phyloP scores from a whole-genome alignment of 2,329 filamentous ascomycete genomes.

The Neurospora crassa region DNA sequence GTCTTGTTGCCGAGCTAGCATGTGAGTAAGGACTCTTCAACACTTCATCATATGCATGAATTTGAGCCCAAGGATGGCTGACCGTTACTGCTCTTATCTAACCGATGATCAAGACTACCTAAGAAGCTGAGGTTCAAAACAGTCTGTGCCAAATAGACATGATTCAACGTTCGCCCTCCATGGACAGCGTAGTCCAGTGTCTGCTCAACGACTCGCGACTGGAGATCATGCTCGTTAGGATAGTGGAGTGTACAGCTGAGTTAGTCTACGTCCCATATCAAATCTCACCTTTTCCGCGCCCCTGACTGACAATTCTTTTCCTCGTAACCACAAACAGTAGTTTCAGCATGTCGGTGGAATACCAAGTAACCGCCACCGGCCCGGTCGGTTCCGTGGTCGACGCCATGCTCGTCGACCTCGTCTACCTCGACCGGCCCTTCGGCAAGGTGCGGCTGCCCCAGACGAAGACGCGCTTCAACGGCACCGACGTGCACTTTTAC shows the following conservation, averaged over 20 bases:
- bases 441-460: slow-evolving; percentile 23
- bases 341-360: slow-evolving; percentile 22
- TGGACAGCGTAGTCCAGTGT: slow-evolving; percentile 22
- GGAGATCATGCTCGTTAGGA: slow-evolving; percentile 22
- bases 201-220: slow-evolving; percentile 21
- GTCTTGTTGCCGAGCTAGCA: neutral
- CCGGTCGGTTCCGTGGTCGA: slow-evolving; percentile 22
- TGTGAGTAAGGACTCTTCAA: neutral
- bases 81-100: neutral
- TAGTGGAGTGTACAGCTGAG: slow-evolving; percentile 22
- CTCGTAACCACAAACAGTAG: slow-evolving; percentile 15
- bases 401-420: slow-evolving; percentile 21
- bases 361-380: slow-evolving; percentile 22
- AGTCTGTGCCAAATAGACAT: neutral
- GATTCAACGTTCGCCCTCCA: slow-evolving; percentile 1
- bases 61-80: neutral
- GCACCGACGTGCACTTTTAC: slow-evolving; percentile 18
- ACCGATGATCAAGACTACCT: neutral
- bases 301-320: neutral
- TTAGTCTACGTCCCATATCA: slow-evolving; percentile 12
- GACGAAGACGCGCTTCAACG: slow-evolving; percentile 20
- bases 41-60: neutral
- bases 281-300: neutral
- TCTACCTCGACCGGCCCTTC: slow-evolving; percentile 22
- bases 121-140: neutral